Base-by-base conservation (phyloP, 2,329 filamentous ascomycete species). In the Dactylellina sp. region DNA sequence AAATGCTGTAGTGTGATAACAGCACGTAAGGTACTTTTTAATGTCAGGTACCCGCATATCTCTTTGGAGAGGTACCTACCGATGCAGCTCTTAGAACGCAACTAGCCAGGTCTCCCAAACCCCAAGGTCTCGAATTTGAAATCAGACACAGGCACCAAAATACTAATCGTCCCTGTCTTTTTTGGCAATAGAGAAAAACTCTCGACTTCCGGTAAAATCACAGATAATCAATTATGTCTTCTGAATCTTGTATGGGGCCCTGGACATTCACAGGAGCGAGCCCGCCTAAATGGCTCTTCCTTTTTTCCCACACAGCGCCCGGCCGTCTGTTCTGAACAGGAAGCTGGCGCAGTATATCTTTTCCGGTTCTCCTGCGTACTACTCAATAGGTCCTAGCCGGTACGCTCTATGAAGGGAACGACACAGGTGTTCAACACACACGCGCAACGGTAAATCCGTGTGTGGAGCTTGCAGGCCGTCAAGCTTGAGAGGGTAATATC, bases 1-100 rank as follows among this genome's bases (percentile, higher is more conserved):
- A 65, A 60, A 37, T 75, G 47, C 44, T 37, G 24, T 77, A 61
- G 55, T 61, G 68, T 79, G 79, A 61, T 80, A 80, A n/a, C 78
- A 70, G 59, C 78, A 79, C n/a, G 80, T 76, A 56, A 77, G 56
- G 39, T 76, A 57, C 46, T 76, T 75, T 52, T 66, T 46, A 52
- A 74, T 74, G 70, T 63, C 70, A 74, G 70, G 70, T 74, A 74
- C 70, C 70, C 70, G 61, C 61, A 74, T 74, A 66, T 66, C 61
- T 49, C 40, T 57, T 50, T 53, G 20, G 46, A 20, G 49, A 66
- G 50, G 68, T 72, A 72, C 68, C 68, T 60, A 55, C 61, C 65
- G 52, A 57, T 65, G 60, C 68, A 47, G 46, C 68, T 65, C 53
- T 53, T 25, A 32, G 16, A 61, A 61, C 44, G 16, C 56, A 46